Evolutionary conservation across 148 eudicot genomes (phyloP).

Genomic region (Camellia granthamiana): DNA sequence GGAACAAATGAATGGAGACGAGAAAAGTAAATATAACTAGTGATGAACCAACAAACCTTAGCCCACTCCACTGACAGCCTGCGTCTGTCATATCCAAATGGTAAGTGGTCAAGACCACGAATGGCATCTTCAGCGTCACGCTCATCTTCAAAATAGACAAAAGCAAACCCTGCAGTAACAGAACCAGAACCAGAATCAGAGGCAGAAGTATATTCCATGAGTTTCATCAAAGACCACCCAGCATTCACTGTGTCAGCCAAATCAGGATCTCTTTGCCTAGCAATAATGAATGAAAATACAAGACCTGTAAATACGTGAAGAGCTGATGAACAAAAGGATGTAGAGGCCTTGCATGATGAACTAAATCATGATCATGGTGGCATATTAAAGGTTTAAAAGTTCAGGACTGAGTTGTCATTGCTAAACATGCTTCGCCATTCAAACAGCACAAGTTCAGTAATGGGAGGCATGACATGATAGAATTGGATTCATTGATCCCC

Average conservation of each 20-base stretch:
- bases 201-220: constrained; percentile 9
- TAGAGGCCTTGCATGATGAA: constrained; percentile 77
- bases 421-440: constrained; percentile 73
- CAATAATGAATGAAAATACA: constrained; percentile 43
- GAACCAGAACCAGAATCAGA: constrained; percentile 18
- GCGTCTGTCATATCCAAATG: constrained; percentile 89
- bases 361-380: constrained; percentile 59
- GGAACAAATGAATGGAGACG: neutral
- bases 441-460: constrained; percentile 66
- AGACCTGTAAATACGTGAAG: constrained; percentile 73
- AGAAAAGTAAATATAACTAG: neutral
- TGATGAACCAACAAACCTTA: constrained; percentile 39
- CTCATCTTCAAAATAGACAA: constrained; percentile 90
- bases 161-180: constrained; percentile 74
- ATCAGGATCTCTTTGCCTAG: constrained; percentile 33
- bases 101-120: constrained; percentile 63
- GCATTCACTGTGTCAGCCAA: constrained; percentile 34
- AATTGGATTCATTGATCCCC: constrained; percentile 45
- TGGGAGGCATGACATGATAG: constrained; percentile 67
- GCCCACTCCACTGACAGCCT: constrained; percentile 94
- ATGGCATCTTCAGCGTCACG: constrained; percentile 89
- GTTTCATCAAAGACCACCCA: constrained; percentile 5
- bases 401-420: constrained; percentile 55
- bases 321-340: constrained; percentile 70
- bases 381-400: constrained; percentile 53